Evolutionary conservation across 2,329 filamentous ascomycete species (phyloP).

Genomic region (Ceratocystis huliohia): DNA sequence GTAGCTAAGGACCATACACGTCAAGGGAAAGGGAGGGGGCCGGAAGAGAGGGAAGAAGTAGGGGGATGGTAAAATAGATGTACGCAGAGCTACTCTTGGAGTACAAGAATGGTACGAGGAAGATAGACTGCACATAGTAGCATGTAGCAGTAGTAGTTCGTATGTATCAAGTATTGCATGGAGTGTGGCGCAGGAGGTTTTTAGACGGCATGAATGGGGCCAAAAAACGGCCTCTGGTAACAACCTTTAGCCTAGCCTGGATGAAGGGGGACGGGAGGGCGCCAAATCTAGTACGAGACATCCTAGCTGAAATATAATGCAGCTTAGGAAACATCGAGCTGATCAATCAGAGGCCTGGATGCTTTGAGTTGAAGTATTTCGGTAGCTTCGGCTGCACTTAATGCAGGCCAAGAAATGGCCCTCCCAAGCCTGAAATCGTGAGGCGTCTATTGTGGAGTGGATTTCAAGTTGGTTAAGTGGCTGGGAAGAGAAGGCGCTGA

Average conservation of each 20-base stretch:
- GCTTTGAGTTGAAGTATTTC: not conserved
- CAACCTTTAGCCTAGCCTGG: not conserved
- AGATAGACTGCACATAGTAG: not conserved
- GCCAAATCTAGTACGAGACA: not conserved
- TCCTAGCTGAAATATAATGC: not conserved
- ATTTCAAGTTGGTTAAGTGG: not conserved
- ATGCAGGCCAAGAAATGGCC: not conserved
- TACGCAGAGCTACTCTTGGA: not conserved
- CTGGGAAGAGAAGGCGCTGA: not conserved
- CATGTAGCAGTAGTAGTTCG: not conserved
- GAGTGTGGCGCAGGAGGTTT: not conserved
- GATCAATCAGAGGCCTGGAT: not conserved
- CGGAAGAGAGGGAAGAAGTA: not conserved
- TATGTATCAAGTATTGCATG: not conserved
- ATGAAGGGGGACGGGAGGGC: not conserved
- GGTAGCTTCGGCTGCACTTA: not conserved
- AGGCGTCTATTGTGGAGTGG: not conserved
- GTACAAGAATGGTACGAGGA: not conserved
- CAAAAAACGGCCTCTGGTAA: slow-evolving; percentile 2
- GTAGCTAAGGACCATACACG: not conserved
- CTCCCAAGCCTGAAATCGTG: too few species aligned
- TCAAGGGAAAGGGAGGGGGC: not conserved
- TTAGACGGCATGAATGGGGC: not conserved
- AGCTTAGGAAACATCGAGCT: not conserved
- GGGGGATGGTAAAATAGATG: not conserved